phyloP scores from a whole-genome alignment of 441 rosid genomes.

The Metrosideros polymorpha region DNA sequence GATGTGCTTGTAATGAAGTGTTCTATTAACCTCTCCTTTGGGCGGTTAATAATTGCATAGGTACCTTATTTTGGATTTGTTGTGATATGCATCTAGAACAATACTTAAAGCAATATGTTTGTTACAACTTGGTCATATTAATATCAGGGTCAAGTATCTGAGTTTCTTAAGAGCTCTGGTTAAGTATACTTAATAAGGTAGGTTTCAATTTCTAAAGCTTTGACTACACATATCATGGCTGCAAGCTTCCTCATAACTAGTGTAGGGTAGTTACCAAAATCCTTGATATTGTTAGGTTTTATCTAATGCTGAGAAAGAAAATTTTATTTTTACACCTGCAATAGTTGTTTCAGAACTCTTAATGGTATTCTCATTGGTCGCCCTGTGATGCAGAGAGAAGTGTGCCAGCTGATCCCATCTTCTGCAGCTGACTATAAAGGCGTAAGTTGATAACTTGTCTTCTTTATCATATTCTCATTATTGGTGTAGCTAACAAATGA shows the following conservation, averaged over 20 bases:
- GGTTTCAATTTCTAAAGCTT: not conserved
- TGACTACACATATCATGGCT: not conserved
- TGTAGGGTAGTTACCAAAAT: not conserved
- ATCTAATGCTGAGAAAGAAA: not conserved
- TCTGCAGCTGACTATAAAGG: slow-evolving; percentile 64
- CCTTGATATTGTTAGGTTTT: not conserved
- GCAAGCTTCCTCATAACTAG: not conserved
- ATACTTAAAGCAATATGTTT: not conserved
- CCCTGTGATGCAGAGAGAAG: slow-evolving; percentile 76
- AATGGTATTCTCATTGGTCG: not conserved
- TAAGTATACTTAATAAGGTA: not conserved
- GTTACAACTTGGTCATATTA: not conserved
- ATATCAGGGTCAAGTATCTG: not conserved
- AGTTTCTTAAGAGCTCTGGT: not conserved
- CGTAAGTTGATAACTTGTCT: slow-evolving; percentile 34
- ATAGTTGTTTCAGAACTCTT: not conserved
- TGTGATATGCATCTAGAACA: not conserved
- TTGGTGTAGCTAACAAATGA: not conserved
- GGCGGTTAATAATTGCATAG: not conserved
- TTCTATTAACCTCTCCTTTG: not conserved
- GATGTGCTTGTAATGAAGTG: not conserved
- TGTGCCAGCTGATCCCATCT: slow-evolving; percentile 73
- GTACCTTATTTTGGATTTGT: not conserved
- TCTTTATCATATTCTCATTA: not conserved
- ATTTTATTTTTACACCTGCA: not conserved